Evolutionary conservation across 805 yeast species (phyloP).

Genomic region (Nakazawaea molendinolei): DNA sequence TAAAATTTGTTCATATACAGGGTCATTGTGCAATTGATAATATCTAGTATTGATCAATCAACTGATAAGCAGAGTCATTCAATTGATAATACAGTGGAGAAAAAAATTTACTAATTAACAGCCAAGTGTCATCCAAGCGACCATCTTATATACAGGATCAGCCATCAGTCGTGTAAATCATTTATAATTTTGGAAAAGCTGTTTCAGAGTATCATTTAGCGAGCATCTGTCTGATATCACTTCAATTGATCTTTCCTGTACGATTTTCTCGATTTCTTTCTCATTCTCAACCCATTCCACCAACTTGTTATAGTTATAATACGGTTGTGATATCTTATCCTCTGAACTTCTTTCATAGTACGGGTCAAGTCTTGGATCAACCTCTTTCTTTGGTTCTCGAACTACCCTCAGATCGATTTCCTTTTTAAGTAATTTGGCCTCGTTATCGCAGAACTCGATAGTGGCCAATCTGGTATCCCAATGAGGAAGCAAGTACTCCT

Average conservation of each 20-base stretch:
- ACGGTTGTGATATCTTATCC: conserved; percentile 23
- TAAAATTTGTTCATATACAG: too few relatives aligned
- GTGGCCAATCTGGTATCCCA: conserved; percentile 38
- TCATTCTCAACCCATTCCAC: conserved; percentile 34
- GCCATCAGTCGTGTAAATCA: too few relatives aligned
- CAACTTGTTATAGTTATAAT: conserved; percentile 22
- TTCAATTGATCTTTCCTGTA: conserved; percentile 28
- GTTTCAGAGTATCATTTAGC: conserved; percentile 3
- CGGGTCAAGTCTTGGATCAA: conserved; percentile 38
- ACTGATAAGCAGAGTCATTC: background rate
- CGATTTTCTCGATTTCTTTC: conserved; percentile 31
- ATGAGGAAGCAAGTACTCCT: conserved; percentile 33
- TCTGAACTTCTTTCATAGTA: conserved; percentile 37
- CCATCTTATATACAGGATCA: too few relatives aligned
- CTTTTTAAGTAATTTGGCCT: conserved; percentile 22
- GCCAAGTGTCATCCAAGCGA: too few relatives aligned
- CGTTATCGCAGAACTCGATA: conserved; percentile 35
- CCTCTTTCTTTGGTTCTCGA: conserved; percentile 17
- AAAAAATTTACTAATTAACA: too few relatives aligned
- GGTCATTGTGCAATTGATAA: too few relatives aligned
- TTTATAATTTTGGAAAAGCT: background rate
- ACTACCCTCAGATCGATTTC: conserved; percentile 22
- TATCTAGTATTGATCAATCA: too few relatives aligned
- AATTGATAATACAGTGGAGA: background rate
- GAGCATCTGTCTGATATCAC: conserved; percentile 30